Evolutionary conservation across 2,329 filamentous ascomycete genomes (phyloP).

Genomic region (Alternaria arbusti): DNA sequence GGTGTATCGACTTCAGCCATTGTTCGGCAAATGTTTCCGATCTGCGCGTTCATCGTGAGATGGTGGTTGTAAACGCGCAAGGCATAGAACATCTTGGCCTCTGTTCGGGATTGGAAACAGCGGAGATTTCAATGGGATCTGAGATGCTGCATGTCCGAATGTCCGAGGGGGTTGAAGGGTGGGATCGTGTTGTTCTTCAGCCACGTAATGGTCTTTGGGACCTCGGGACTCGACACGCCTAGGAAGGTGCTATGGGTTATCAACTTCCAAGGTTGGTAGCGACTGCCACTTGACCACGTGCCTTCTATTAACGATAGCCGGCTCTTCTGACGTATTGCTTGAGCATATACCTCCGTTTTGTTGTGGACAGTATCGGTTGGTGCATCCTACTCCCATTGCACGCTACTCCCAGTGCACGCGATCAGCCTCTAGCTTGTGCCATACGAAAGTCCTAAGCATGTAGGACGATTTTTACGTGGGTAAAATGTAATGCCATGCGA

Average conservation of each 20-base stretch:
- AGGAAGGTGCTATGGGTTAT: neutral
- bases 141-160: neutral
- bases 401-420: neutral
- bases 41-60: neutral
- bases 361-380: neutral
- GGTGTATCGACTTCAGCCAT: conserved; percentile 2
- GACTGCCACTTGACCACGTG: neutral
- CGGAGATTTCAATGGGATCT: neutral
- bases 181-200: neutral
- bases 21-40: neutral
- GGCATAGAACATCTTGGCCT: neutral
- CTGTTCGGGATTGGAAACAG: neutral
- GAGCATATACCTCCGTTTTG: neutral
- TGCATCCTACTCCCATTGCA: neutral
- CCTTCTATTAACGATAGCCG: neutral
- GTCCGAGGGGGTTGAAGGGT: neutral
- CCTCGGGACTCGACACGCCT: neutral
- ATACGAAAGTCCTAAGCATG: neutral
- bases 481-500: neutral
- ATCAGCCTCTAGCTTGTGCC: neutral
- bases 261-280: neutral
- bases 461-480: neutral
- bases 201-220: neutral
- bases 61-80: neutral
- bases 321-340: neutral